Base-by-base conservation (phyloP, 2,329 filamentous ascomycete genomes). In the Ophiosphaerella korrae region DNA sequence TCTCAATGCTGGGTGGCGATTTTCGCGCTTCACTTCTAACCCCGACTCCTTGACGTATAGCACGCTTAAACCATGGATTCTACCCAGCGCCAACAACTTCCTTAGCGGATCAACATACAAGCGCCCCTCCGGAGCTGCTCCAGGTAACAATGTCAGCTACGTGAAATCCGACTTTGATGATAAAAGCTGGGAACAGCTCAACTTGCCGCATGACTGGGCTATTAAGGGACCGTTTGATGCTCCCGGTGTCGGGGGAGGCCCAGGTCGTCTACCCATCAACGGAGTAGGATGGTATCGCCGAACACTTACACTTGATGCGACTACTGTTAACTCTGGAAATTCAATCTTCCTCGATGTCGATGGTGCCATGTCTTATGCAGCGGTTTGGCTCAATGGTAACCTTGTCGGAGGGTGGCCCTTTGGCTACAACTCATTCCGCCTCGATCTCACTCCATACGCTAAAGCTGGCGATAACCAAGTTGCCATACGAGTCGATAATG, bases 281-380 rank as follows among this genome's bases (percentile, higher is more conserved):
- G 81, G 81, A 2, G 75, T 84, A 2, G 80, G 78, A 2, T 82
- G 80, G 81, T 83, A 83, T 55, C 77, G 80, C 3, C 71, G 74
- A 24, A 76, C 63, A 2, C 7, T 83, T 1, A 57, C 62, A 0
- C 48, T 77, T 3, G 33, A 58, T 9, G n/a, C 56, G 4, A 42
- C 45, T 0, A 45, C 62, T 0, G 61, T 59, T 2, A 72, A 76
- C n/a, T 45, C 57, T 14, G 70, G 66, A 7, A 78, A 77, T 45
- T 62, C 68, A 0, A 58, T 80, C 11, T 82, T 73, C 44, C 63
- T 82, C 4, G 79, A 82, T 18, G 58, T 82, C 16, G 80, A 82
- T 48, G 80, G 80, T 2, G 80, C 79, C 41, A 81, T 80, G 78
- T 77, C 79, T 0, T 81, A 81, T 52, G 71, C 79, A 1, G 74